Conservation (phyloP, 2,329 filamentous ascomycete genomes). For the Botrytis aclada region DNA sequence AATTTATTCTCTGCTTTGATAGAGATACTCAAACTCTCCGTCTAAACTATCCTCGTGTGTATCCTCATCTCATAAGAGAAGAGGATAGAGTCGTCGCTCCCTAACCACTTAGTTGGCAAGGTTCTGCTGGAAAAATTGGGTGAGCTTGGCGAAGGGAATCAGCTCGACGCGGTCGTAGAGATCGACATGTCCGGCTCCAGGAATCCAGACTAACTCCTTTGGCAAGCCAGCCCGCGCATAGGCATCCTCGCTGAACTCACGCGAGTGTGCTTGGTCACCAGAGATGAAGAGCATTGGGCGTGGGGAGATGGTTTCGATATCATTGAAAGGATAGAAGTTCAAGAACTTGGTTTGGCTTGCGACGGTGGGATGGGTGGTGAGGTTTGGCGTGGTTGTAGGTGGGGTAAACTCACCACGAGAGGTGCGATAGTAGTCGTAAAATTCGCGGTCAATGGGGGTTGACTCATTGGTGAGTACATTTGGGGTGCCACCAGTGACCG, state of each 20-base stretch:
- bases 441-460: neutral
- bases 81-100: accelerated
- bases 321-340: neutral
- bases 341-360: neutral
- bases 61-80: neutral
- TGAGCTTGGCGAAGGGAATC: neutral
- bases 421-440: neutral
- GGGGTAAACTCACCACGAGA: neutral
- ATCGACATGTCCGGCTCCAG: neutral
- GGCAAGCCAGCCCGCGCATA: neutral
- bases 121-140: neutral
- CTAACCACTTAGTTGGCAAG: neutral
- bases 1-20: neutral
- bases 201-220: neutral
- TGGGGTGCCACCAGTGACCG: neutral
- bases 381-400: neutral
- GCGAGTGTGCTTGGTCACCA: neutral
- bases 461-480: neutral
- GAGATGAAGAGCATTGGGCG: neutral
- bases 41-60: neutral
- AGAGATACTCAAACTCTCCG: neutral
- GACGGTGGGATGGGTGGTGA: neutral
- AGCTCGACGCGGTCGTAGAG: neutral
- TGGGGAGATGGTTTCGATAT: neutral
- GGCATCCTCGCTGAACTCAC: neutral